phyloP scores from a whole-genome alignment of 192 early-diverging fungal genomes.

The Geranomyces variabilis region DNA sequence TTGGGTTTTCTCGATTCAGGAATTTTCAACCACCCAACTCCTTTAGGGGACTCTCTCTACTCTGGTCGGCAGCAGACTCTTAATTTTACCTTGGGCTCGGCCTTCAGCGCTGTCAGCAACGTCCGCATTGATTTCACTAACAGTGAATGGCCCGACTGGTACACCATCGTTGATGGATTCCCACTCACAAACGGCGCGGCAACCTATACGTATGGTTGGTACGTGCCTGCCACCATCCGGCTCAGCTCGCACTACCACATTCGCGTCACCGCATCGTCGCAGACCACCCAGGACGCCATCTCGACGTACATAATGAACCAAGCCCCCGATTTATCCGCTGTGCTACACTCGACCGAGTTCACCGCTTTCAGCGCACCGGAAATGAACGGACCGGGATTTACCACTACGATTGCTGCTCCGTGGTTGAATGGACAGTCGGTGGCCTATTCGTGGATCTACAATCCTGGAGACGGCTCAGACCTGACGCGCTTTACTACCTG shows the following conservation, averaged over 20 bases:
- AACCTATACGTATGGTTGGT: slow-evolving; percentile 11
- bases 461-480: background rate
- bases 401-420: background rate
- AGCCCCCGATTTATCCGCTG: background rate
- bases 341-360: slow-evolving; percentile 18
- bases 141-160: slow-evolving; percentile 8
- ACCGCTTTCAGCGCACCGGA: slow-evolving; percentile 3
- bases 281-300: background rate
- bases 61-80: slow-evolving; percentile 20
- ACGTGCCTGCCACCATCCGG: slow-evolving; percentile 19
- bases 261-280: background rate
- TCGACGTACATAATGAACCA: background rate
- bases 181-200: background rate
- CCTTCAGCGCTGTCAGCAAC: slow-evolving; percentile 9
- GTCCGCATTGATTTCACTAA: slow-evolving; percentile 25
- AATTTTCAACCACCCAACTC: too few species aligned
- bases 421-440: background rate
- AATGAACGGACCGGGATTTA: slow-evolving; percentile 11
- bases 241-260: slow-evolving; percentile 14
- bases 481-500: background rate
- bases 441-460: background rate
- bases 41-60: background rate
- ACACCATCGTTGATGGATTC: slow-evolving; percentile 9
- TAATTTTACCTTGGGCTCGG: slow-evolving; percentile 17
- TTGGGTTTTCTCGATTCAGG: too few species aligned